A percentile compares a stretch with the other conserved stretches of the same genome.
These are phyloP conservation scores for Nannochloropsis salina DNA, from an alignment of 108 stramenopile genomes.

Conservation along the genomic window DNA sequence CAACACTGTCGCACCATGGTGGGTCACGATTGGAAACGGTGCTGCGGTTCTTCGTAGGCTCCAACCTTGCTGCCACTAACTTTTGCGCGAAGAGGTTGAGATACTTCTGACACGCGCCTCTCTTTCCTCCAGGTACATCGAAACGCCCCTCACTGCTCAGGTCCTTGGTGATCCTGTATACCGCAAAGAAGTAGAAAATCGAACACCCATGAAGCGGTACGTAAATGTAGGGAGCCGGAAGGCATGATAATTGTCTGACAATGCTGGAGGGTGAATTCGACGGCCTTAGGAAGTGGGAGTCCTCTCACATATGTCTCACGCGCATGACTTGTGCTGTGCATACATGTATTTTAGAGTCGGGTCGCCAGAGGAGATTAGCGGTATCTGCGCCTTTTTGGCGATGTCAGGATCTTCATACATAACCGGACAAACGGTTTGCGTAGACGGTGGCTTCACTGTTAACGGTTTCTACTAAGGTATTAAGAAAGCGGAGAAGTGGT, in stretches of 20 bases:
- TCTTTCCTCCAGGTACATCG: slow-evolving; percentile 30
- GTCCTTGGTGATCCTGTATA: slow-evolving; percentile 57
- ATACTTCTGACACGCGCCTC: too few relatives aligned
- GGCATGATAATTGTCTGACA: too few relatives aligned
- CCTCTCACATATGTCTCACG: too few relatives aligned
- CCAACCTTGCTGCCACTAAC: too few relatives aligned
- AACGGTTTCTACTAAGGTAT: slow-evolving; percentile 51
- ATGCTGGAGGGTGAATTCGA: too few relatives aligned
- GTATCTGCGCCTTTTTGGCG: slow-evolving; percentile 73
- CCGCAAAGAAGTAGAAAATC: slow-evolving; percentile 20
- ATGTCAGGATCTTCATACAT: slow-evolving; percentile 79
- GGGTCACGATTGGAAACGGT: not conserved
- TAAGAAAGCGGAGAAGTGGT: too few relatives aligned
- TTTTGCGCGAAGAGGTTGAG: too few relatives aligned
- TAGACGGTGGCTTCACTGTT: slow-evolving; percentile 74
- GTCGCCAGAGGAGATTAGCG: slow-evolving; percentile 13
- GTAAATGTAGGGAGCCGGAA: not conserved
- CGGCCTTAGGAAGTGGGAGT: too few relatives aligned
- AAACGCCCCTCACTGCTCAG: slow-evolving; percentile 58
- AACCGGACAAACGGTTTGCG: slow-evolving; percentile 85
- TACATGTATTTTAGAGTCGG: not conserved
- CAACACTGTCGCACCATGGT: slow-evolving; percentile 51
- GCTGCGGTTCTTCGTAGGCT: too few relatives aligned
- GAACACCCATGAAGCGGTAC: slow-evolving; percentile 38
- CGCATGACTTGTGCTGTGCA: too few relatives aligned